Evolutionary conservation across 208 protist species (phyloP).

Genomic region (Strigomonas culicis): DNA sequence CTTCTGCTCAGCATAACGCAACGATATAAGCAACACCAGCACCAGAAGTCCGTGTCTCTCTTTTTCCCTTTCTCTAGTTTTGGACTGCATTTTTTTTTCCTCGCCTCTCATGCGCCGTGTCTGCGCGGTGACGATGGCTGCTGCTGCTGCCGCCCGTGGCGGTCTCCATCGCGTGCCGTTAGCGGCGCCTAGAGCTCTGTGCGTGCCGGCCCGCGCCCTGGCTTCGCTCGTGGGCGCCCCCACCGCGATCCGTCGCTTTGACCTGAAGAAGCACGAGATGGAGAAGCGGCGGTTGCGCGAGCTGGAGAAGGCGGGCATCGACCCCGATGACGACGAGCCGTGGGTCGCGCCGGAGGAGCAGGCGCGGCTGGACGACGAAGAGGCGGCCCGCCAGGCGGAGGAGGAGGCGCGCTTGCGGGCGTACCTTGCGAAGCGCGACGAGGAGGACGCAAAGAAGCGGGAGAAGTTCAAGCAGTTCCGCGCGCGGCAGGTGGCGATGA

Average conservation of each 20-base stretch:
- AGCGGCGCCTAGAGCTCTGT: too few relatives aligned
- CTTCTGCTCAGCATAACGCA: background rate
- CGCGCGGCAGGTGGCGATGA: slow-evolving; percentile 71
- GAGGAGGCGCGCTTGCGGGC: slow-evolving; percentile 53
- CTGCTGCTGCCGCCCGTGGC: background rate
- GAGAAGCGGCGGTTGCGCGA: slow-evolving; percentile 68
- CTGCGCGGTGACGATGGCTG: background rate
- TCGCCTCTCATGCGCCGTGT: too few relatives aligned
- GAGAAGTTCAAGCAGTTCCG: slow-evolving; percentile 77
- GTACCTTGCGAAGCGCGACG: slow-evolving; percentile 46
- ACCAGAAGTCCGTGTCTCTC: background rate
- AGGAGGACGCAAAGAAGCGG: slow-evolving; percentile 65
- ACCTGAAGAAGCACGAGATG: slow-evolving; percentile 73
- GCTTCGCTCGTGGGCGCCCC: too few relatives aligned
- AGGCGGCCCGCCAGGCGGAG: slow-evolving; percentile 30
- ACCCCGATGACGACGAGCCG: slow-evolving; percentile 46
- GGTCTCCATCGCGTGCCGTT: too few relatives aligned
- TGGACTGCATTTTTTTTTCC: too few relatives aligned
- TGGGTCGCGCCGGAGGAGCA: slow-evolving; percentile 78
- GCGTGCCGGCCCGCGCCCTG: too few relatives aligned
- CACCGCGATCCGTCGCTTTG: slow-evolving; percentile 45
- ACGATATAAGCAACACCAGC: background rate
- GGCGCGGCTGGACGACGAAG: slow-evolving; percentile 66
- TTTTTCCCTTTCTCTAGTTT: too few relatives aligned
- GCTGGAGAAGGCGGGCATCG: slow-evolving; percentile 64